Conservation (phyloP, 2,329 filamentous ascomycete genomes). For the Dothidotthia symphoricarpi region DNA sequence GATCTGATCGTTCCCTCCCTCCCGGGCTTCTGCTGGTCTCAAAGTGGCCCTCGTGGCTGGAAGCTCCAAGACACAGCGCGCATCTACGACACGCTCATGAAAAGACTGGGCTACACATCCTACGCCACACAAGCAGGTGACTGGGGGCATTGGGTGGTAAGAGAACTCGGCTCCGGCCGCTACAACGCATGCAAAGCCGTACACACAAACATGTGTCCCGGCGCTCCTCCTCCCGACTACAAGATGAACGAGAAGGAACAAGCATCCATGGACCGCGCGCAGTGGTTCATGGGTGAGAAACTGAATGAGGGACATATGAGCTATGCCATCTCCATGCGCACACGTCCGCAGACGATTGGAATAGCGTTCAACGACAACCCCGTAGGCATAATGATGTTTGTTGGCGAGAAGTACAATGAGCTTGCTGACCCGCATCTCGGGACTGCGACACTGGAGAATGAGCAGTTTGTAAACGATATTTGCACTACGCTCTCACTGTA, state of each 20-base stretch:
- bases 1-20: conserved; percentile 59
- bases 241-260: conserved; percentile 36
- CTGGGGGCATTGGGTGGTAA: conserved; percentile 44
- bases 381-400: conserved; percentile 46
- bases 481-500: conserved; percentile 32
- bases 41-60: conserved; percentile 26
- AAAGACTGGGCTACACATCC: conserved; percentile 41
- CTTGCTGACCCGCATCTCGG: conserved; percentile 32
- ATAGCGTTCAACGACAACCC: conserved; percentile 46
- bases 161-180: conserved; percentile 40
- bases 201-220: conserved; percentile 46
- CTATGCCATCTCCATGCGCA: conserved; percentile 46
- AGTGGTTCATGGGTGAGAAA: conserved; percentile 33
- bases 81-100: conserved; percentile 25
- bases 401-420: conserved; percentile 48
- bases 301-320: conserved; percentile 42
- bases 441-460: conserved; percentile 30
- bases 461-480: conserved; percentile 32
- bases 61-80: conserved; percentile 49
- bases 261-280: conserved; percentile 30
- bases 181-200: conserved; percentile 41
- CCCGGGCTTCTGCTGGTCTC: conserved; percentile 39
- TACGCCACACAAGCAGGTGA: conserved; percentile 45
- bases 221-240: conserved; percentile 33
- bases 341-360: conserved; percentile 46